Base-by-base conservation (phyloP, 2,329 filamentous ascomycete species). In the Penicillium nordicum region DNA sequence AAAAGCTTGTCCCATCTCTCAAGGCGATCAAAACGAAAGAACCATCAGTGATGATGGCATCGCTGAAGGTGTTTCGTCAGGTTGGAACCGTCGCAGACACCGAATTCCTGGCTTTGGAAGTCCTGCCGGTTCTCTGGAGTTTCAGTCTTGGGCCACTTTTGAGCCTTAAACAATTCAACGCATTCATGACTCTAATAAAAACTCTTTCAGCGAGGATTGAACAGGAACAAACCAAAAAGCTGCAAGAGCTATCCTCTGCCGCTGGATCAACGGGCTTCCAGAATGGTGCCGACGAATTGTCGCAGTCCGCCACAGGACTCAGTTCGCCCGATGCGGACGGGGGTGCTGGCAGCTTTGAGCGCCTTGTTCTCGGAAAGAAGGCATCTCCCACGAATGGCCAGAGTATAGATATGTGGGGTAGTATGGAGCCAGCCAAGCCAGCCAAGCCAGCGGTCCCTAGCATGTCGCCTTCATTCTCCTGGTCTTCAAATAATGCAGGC, bases 1-100 rank as follows among this genome's bases (percentile, higher is more conserved):
- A 99, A 71, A 97, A 97, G 78, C 89, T 99, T 34, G 84, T 97
- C 0, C 94, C 94, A 0, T 78, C 97, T 5, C 81, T 99, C 58
- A 92, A 90, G 68, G 92, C 82, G 2, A 97, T 99, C 77, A 97
- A 96, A 75, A 99, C 94, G 0, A 97, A 96, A 71, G 94, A 99
- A 72, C 94, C 94, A 0, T 92, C 92, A 8, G 94, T 99, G 10
- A 97, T 97, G 90, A 89, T 97, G 80, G 92, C 93, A 6, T 88
- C 92, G 0, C 79, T 97, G 34, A 88, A 87, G 53, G 91, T 97
- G 1, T 86, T 97, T 62, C 85, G 84, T 48, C 88, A 96, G 47
- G 88, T 99, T 29, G 92, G 92, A 9, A 84, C 84, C 48, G 82
- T 88, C 21, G 92, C 89, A 5, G 94, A 97, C 69, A 84, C 88